Evolutionary conservation across 2,329 filamentous ascomycete genomes (phyloP).

Genomic region (Penicillium glabrum): DNA sequence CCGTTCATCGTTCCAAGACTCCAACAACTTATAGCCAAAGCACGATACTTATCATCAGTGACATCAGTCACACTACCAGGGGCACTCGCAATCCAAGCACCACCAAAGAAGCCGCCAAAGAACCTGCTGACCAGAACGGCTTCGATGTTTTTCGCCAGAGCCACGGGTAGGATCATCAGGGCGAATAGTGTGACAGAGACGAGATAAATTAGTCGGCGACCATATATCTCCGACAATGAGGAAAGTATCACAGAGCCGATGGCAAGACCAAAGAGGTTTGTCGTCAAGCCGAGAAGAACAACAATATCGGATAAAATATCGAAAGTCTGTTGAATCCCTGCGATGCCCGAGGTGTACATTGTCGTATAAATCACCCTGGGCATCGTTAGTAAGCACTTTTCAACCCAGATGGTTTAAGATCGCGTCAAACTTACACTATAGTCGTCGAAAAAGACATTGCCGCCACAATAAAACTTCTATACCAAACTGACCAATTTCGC

Average conservation of each 20-base stretch:
- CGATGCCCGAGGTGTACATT: constrained; percentile 67
- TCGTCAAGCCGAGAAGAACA: constrained; percentile 68
- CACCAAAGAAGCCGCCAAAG: constrained; percentile 55
- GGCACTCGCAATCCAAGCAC: constrained; percentile 73
- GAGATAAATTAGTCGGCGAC: constrained; percentile 56
- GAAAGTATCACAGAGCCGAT: constrained; percentile 66
- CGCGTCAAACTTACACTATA: constrained; percentile 10
- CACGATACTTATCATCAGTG: constrained; percentile 68
- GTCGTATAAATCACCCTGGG: constrained; percentile 64
- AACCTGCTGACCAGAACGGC: constrained; percentile 17
- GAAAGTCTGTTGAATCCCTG: constrained; percentile 66
- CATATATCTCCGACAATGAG: constrained; percentile 50
- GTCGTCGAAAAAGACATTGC: constrained; percentile 20
- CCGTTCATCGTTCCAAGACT: constrained; percentile 76
- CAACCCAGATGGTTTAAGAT: neutral
- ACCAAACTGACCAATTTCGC: constrained; percentile 18
- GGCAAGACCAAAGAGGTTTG: constrained; percentile 70
- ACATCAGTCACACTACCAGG: constrained; percentile 78
- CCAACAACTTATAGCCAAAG: constrained; percentile 76
- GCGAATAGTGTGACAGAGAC: constrained; percentile 61
- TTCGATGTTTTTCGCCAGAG: constrained; percentile 48
- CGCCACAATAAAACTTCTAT: constrained; percentile 19
- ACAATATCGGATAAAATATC: constrained; percentile 54
- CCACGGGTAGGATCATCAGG: constrained; percentile 66
- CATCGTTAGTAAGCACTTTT: neutral